These are phyloP conservation scores for Ambrosiella cleistominuta DNA, from an alignment of 2,329 filamentous ascomycete genomes.

Conservation along the genomic window DNA sequence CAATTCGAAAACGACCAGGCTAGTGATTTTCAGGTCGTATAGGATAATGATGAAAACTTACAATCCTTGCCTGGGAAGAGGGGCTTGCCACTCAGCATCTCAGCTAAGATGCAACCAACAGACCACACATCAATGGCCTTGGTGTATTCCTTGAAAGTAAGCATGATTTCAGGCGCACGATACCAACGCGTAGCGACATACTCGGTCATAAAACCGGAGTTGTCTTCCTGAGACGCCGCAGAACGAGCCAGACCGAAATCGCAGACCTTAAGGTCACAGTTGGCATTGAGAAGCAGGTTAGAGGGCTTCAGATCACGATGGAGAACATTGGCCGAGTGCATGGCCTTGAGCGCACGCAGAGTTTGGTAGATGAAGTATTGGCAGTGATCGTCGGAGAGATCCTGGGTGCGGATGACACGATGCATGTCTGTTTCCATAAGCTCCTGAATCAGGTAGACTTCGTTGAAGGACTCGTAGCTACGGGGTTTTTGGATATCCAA, in stretches of 20 bases:
- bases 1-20: background rate
- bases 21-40: background rate
- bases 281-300: slow-evolving; percentile 90
- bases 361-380: slow-evolving; percentile 99
- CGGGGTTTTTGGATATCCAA: slow-evolving; percentile 96
- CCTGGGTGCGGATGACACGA: slow-evolving; percentile 92
- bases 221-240: slow-evolving; percentile 92
- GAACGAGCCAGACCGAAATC: slow-evolving; percentile 94
- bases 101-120: slow-evolving; percentile 90
- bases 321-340: slow-evolving; percentile 97
- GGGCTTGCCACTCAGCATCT: slow-evolving; percentile 98
- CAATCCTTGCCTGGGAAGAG: slow-evolving; percentile 97
- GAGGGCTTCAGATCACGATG: slow-evolving; percentile 96
- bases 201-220: slow-evolving; percentile 99
- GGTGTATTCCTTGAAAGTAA: slow-evolving; percentile 99
- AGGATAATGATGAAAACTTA: slow-evolving; percentile 30
- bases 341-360: slow-evolving; percentile 88
- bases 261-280: slow-evolving; percentile 97
- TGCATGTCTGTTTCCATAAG: slow-evolving; percentile 99
- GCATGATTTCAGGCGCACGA: slow-evolving; percentile 97
- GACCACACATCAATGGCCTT: slow-evolving; percentile 99
- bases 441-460: slow-evolving; percentile 97
- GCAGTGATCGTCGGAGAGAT: slow-evolving; percentile 96
- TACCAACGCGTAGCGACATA: slow-evolving; percentile 99
- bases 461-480: slow-evolving; percentile 88